These are phyloP conservation scores for Fusarium sp. DNA, from an alignment of 2,329 filamentous ascomycete genomes.

Conservation along the genomic window DNA sequence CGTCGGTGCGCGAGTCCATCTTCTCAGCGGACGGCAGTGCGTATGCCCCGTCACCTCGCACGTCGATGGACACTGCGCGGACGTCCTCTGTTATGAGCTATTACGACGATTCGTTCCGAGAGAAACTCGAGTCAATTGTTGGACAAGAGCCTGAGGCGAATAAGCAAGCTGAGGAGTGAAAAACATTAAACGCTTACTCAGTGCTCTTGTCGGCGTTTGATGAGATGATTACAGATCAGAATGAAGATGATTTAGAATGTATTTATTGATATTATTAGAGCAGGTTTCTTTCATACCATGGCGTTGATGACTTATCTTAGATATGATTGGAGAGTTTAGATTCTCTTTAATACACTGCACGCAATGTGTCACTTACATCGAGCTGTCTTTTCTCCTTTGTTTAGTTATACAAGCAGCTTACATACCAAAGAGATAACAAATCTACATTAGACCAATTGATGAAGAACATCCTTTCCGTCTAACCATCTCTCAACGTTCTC, in stretches of 20 bases:
- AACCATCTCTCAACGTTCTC: constrained; percentile 5
- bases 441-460: background rate
- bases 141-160: constrained; percentile 3
- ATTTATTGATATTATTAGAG: background rate
- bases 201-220: background rate
- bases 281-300: background rate
- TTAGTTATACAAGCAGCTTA: background rate
- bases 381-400: background rate
- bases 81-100: constrained; percentile 24
- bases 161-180: background rate
- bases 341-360: background rate
- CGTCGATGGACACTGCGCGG: constrained; percentile 14
- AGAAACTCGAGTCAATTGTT: constrained; percentile 23
- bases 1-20: constrained; percentile 2
- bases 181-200: background rate
- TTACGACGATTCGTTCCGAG: constrained; percentile 23
- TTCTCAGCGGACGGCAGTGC: constrained; percentile 13
- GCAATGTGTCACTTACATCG: background rate
- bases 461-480: background rate
- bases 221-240: background rate
- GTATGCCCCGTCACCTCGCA: constrained; percentile 4
- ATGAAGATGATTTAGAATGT: background rate
- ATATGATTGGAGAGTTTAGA: background rate
- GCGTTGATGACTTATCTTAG: background rate
- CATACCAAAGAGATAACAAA: accelerated